Percentiles rank a stretch among this genome's conserved stretches.
phyloP scores from a whole-genome alignment of 768 basidiomycete species.

The Tulasnella calospora region DNA sequence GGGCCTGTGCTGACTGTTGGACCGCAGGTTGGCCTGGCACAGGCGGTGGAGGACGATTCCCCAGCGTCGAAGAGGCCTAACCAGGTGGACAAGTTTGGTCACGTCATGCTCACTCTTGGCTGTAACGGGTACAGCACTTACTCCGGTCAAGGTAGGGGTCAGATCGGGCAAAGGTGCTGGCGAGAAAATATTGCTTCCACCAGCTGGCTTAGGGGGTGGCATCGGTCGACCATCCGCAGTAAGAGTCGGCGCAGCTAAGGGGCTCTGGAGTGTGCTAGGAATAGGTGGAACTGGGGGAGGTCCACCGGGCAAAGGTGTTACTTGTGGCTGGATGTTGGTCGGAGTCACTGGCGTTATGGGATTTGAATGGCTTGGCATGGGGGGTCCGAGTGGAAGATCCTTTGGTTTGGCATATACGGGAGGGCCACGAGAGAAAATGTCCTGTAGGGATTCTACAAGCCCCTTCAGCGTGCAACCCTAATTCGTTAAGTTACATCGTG shows the following conservation, averaged over 20 bases:
- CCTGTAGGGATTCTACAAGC: constrained; percentile 71
- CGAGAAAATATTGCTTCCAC: neutral
- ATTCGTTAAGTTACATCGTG: neutral
- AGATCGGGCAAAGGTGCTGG: neutral
- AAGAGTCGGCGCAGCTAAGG: constrained; percentile 28
- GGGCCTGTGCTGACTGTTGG: neutral
- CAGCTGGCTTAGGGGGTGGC: neutral
- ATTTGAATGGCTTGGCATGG: neutral
- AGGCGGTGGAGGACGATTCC: constrained; percentile 20
- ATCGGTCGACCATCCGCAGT: constrained; percentile 9
- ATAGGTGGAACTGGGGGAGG: constrained; percentile 31
- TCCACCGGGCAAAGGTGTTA: constrained; percentile 28
- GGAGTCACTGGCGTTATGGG: constrained; percentile 26
- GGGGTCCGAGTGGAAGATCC: constrained; percentile 23
- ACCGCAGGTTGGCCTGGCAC: constrained; percentile 7
- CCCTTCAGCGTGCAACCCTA: constrained; percentile 74
- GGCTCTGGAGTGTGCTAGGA: constrained; percentile 30
- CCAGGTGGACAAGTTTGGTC: neutral
- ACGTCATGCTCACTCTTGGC: too few species aligned
- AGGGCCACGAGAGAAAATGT: constrained; percentile 77
- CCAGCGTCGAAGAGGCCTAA: neutral
- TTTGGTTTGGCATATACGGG: constrained; percentile 85
- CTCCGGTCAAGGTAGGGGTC: neutral
- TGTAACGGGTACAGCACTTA: neutral
- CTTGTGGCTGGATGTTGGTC: constrained; percentile 28